These are phyloP conservation scores for Phalaenopsis equestris DNA, from an alignment of 106 monocot genomes.

Conservation along the genomic window DNA sequence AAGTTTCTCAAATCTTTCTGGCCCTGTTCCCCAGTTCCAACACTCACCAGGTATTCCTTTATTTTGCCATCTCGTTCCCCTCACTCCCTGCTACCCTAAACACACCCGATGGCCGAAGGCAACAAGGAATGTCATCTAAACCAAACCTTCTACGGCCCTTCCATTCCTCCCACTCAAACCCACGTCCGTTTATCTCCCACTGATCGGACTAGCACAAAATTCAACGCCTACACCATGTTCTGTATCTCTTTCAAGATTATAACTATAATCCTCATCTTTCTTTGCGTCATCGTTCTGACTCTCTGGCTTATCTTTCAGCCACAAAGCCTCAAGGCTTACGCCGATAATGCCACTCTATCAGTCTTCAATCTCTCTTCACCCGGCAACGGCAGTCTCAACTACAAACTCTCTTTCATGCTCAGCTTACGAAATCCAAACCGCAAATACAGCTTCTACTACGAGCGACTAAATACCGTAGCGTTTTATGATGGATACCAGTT, in stretches of 20 bases:
- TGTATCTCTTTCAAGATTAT: not conserved
- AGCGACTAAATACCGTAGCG: not conserved
- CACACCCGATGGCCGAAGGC: not conserved
- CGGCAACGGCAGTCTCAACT: not conserved
- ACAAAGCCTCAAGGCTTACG: not conserved
- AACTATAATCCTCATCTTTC: not conserved
- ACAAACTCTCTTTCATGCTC: conserved; percentile 18
- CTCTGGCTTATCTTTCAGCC: conserved; percentile 9
- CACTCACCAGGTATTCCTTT: too few relatives aligned
- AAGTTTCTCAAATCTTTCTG: too few relatives aligned
- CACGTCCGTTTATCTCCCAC: too few relatives aligned
- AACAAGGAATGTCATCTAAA: not conserved
- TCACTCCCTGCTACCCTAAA: too few relatives aligned
- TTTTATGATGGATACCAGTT: not conserved
- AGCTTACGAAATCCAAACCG: conserved; percentile 19
- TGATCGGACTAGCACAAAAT: not conserved
- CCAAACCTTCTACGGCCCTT: conserved; percentile 1
- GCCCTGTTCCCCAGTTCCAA: too few relatives aligned
- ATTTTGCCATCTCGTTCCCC: too few relatives aligned
- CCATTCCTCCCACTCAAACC: not conserved
- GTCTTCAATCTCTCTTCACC: not conserved
- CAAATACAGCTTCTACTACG: conserved; percentile 10
- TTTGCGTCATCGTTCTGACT: not conserved
- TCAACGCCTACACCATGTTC: not conserved
- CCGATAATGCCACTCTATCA: not conserved